Evolutionary conservation across 805 yeast genomes (phyloP), one percentile per base, ranked within the genome.

Genomic region (Schwanniomyces polymorphus): DNA sequence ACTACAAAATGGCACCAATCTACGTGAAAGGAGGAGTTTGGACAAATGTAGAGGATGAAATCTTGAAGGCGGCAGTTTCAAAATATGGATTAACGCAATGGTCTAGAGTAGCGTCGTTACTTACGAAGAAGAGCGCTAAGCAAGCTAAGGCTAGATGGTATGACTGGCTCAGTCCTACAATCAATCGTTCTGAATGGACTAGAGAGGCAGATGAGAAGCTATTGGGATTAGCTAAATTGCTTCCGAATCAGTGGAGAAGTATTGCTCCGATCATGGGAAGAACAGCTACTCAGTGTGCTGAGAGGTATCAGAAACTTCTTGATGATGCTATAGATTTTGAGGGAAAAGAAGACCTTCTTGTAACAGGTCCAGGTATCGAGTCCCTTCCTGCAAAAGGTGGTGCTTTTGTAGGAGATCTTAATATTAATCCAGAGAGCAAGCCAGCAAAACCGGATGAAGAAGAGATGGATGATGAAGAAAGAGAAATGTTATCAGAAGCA

Each of bases 241-340:
- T 91, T 54, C 97, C 98, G 1, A 90, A 91, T 51, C 97, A 91
- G 67, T 92, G 99, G 99, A 79, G 96, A 40, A 82, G 94, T 1
- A 88, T 94, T n/a, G 86, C 96, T 1, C 81, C 88, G 6, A 64
- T 84, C 8, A 71, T 91, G 63, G 91, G 91, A 0, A 72, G 97
- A 49, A 88, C 97, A 0, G 92, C 97, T 0, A 84, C 88, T 11
- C 87, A 86, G 49, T 89, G 96, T 65, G 81, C 89, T 8, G 96
- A 90, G 53, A 70, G 97, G 46, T 92, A 90, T 61, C 95, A 88
- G 60, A 76, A 73, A 52, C 70, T 91, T 17, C 61, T 91, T 14
- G 85, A 81, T 43, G 85, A 79, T 42, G 74, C 74, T 3, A 52
- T 54, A 8, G 55, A 46, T 5, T 55, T 39, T 8, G 73, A 68